A percentile compares a stretch with the other conserved stretches of the same genome.
Evolutionary conservation across 257 asterid species (phyloP).

Genomic region (Nicotiana obtusifolia): DNA sequence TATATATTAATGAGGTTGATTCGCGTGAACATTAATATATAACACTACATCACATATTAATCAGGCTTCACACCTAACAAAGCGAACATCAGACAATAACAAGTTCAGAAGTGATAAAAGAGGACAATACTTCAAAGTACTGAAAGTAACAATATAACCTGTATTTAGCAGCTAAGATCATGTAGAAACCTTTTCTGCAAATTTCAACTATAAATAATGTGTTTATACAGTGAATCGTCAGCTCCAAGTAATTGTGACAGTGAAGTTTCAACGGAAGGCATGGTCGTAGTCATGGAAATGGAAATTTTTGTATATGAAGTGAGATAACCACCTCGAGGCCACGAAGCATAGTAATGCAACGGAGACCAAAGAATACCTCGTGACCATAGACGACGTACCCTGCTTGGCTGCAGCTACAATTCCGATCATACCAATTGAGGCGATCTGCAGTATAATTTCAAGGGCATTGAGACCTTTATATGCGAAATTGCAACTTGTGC

Average conservation of each 20-base stretch:
- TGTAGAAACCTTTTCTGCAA: not conserved
- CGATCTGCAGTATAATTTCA: constrained; percentile 50
- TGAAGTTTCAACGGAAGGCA: constrained; percentile 45
- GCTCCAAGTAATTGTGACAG: not conserved
- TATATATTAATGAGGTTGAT: too few species aligned
- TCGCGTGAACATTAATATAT: too few species aligned
- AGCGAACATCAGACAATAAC: not conserved
- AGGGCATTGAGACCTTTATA: constrained; percentile 44
- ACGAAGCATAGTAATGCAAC: constrained; percentile 56
- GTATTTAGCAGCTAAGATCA: not conserved
- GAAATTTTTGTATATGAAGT: constrained; percentile 68
- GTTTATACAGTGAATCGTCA: not conserved
- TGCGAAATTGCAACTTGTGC: constrained; percentile 68
- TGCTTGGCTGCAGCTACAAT: constrained; percentile 64
- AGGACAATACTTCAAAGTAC: not conserved
- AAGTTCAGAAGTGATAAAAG: not conserved
- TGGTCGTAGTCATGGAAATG: constrained; percentile 85
- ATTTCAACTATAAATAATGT: constrained; percentile 1
- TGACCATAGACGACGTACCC: constrained; percentile 34
- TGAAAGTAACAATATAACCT: not conserved
- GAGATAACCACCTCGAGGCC: constrained; percentile 74
- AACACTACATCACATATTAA: too few species aligned
- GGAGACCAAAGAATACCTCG: constrained; percentile 40
- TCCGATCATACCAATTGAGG: constrained; percentile 43
- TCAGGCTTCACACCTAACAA: too few species aligned